phyloP scores from a whole-genome alignment of 2,329 filamentous ascomycete genomes.

The Seiridium unicorne region DNA sequence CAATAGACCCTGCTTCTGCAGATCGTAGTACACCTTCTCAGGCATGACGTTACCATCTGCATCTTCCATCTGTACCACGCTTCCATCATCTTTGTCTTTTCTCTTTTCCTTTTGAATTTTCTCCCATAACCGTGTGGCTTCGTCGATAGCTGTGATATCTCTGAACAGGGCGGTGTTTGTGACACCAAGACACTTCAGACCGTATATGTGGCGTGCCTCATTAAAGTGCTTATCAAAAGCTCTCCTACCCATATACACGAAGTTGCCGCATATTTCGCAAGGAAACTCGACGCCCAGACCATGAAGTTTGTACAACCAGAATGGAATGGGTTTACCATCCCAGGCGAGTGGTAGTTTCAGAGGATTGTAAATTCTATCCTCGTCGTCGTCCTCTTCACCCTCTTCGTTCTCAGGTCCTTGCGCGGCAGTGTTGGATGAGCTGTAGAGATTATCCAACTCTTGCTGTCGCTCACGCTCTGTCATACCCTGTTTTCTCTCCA shows the following conservation, averaged over 20 bases:
- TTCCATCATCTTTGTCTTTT: conserved; percentile 74
- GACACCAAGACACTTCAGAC: conserved; percentile 89
- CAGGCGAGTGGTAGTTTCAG: conserved; percentile 93
- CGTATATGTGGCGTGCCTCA: conserved; percentile 88
- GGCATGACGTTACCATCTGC: conserved; percentile 98
- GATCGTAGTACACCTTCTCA: conserved; percentile 94
- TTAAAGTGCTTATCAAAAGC: conserved; percentile 99
- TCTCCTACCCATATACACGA: conserved; percentile 95
- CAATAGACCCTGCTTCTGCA: conserved; percentile 87
- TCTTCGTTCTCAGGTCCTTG: conserved; percentile 46
- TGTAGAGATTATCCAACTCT: conserved; percentile 84
- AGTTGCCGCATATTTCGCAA: conserved; percentile 97
- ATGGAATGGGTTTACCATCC: conserved; percentile 98
- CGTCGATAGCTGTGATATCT: conserved; percentile 89
- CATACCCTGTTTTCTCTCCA: conserved; percentile 96
- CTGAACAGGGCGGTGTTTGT: conserved; percentile 88
- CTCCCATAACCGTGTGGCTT: conserved; percentile 86
- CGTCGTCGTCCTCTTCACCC: conserved; percentile 72
- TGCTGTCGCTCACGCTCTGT: conserved; percentile 93
- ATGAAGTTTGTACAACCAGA: conserved; percentile 97
- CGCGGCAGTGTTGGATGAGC: conserved; percentile 42
- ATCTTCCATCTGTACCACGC: conserved; percentile 98
- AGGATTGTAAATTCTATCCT: conserved; percentile 94
- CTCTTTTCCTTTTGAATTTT: conserved; percentile 88
- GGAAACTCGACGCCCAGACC: conserved; percentile 91